Percentiles rank a stretch among this genome's conserved stretches.
Evolutionary conservation across 768 basidiomycete species (phyloP).

Genomic region (Lactarius trivialis): DNA sequence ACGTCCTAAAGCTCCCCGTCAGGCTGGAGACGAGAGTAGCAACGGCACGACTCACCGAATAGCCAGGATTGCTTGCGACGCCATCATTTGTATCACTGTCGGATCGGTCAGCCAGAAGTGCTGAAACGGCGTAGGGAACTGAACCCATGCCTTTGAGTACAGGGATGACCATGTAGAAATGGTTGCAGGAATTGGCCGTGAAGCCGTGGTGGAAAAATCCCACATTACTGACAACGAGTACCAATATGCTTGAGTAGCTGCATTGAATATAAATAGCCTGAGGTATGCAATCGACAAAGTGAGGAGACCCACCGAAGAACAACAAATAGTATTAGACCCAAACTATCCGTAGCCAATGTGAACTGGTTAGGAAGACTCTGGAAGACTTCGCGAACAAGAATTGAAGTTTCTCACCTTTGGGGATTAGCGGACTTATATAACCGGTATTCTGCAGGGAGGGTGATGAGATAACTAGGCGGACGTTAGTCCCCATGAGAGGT

Average conservation of each 20-base stretch:
- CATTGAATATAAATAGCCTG: neutral
- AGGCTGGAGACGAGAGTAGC: neutral
- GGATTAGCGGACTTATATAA: slow-evolving; percentile 10
- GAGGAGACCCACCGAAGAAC: slow-evolving; percentile 13
- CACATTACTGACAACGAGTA: slow-evolving; percentile 46
- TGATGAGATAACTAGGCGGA: slow-evolving; percentile 15
- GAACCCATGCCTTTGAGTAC: slow-evolving; percentile 50
- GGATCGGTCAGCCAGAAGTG: neutral
- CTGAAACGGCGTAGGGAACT: neutral
- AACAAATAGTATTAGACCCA: slow-evolving; percentile 17
- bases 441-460: slow-evolving; percentile 21
- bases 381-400: neutral
- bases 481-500: neutral
- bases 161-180: slow-evolving; percentile 47
- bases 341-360: neutral
- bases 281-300: neutral
- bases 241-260: slow-evolving; percentile 41
- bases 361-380: too few relatives aligned
- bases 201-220: slow-evolving; percentile 53
- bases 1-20: slow-evolving; percentile 36
- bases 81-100: slow-evolving; percentile 53
- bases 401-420: neutral
- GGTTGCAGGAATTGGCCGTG: slow-evolving; percentile 38
- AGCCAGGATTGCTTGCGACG: slow-evolving; percentile 60
- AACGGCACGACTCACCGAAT: slow-evolving; percentile 38